Evolutionary conservation across 306 rosid species (phyloP).

Genomic region (Quercus berberidifolia): DNA sequence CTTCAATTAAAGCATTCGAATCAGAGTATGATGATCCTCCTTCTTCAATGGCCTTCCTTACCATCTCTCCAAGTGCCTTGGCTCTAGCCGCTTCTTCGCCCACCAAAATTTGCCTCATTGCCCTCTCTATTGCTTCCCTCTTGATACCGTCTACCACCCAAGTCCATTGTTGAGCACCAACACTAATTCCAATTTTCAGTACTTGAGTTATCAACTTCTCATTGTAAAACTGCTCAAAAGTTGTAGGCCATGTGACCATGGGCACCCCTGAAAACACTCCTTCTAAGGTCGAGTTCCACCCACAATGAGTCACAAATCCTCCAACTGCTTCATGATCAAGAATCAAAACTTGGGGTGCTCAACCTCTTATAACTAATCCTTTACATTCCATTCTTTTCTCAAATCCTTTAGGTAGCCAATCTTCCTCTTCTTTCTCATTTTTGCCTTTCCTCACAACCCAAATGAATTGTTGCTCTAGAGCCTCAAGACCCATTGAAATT

Average conservation of each 20-base stretch:
- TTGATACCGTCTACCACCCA: slow-evolving; percentile 1
- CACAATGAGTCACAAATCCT: slow-evolving; percentile 42
- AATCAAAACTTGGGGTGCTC: slow-evolving; percentile 10
- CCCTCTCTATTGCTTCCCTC: slow-evolving; percentile 29
- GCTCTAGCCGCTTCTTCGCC: slow-evolving; percentile 36
- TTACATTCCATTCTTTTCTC: slow-evolving; percentile 10
- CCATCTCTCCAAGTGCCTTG: slow-evolving; percentile 10
- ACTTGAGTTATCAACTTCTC: slow-evolving; percentile 32
- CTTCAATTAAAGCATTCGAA: slow-evolving; percentile 11
- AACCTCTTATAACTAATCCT: no score
- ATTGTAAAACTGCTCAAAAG: slow-evolving; percentile 32
- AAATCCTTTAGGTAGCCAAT: slow-evolving; percentile 33
- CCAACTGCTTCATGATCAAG: slow-evolving; percentile 25
- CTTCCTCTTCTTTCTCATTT: background rate
- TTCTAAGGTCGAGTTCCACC: slow-evolving; percentile 31
- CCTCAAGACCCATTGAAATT: slow-evolving; percentile 30
- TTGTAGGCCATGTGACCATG: slow-evolving; percentile 33
- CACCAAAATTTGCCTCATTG: slow-evolving; percentile 17
- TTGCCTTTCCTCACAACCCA: slow-evolving; percentile 36
- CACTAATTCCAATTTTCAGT: slow-evolving; percentile 20
- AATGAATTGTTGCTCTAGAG: slow-evolving; percentile 24
- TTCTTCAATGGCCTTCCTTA: slow-evolving; percentile 18
- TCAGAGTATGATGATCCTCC: slow-evolving; percentile 26
- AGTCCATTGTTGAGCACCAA: slow-evolving; percentile 30
- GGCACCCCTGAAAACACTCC: slow-evolving; percentile 22